These are phyloP conservation scores for Arthrobotrys megalospora DNA, from an alignment of 2,329 filamentous ascomycete genomes.

Conservation along the genomic window DNA sequence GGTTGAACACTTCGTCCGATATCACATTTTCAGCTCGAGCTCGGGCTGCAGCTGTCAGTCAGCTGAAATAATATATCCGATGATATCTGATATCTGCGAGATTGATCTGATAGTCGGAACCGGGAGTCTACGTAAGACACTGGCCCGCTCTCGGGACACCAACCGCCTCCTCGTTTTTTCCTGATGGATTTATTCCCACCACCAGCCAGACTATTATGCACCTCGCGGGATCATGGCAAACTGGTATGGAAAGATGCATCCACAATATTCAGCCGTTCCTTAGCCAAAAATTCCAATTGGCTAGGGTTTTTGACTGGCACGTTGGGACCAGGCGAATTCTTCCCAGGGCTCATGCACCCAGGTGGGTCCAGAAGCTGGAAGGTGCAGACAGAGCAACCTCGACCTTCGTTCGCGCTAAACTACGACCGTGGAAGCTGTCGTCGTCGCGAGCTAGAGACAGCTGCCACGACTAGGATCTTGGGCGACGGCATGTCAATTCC, in stretches of 20 bases:
- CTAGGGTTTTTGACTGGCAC: constrained; percentile 2
- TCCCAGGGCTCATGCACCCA: constrained; percentile 47
- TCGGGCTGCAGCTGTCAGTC: no score
- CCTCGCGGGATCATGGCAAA: constrained; percentile 36
- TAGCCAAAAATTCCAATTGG: constrained; percentile 57
- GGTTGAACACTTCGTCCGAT: neutral
- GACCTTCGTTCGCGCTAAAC: constrained; percentile 40
- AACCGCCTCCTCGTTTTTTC: neutral
- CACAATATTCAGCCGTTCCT: constrained; percentile 49
- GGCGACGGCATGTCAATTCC: constrained; percentile 25
- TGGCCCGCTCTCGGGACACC: neutral
- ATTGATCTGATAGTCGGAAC: constrained; percentile 18
- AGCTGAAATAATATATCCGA: neutral
- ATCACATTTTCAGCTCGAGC: no score
- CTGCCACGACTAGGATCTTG: constrained; percentile 19
- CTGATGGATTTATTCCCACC: constrained; percentile 9
- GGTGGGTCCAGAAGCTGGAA: constrained; percentile 53
- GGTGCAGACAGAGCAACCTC: constrained; percentile 52
- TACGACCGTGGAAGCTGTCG: constrained; percentile 34
- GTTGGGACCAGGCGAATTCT: constrained; percentile 43
- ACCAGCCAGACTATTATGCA: constrained; percentile 20
- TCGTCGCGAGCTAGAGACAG: constrained; percentile 21
- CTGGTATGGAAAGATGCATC: constrained; percentile 14
- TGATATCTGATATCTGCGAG: constrained; percentile 17
- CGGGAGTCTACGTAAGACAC: neutral